Percentiles rank a stretch among this genome's conserved stretches.
Conservation (phyloP, 495 filamentous ascomycete species). For the Aspergillus leporis region DNA sequence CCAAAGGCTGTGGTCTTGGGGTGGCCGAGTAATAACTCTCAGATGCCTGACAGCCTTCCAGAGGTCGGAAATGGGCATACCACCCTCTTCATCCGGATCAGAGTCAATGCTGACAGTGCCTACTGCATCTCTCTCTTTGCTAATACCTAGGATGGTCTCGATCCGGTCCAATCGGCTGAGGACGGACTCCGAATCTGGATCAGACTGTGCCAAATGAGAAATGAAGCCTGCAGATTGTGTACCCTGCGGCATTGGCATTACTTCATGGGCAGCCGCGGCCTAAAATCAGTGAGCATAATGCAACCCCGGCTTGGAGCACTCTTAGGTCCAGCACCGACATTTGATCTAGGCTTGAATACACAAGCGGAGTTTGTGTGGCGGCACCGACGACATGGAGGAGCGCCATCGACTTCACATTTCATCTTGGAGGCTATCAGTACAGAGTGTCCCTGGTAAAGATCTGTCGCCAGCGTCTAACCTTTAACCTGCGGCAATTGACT, state of each 20-base stretch:
- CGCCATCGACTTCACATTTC: slow-evolving; percentile 43
- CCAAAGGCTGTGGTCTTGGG: slow-evolving; percentile 34
- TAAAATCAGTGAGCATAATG: slow-evolving; percentile 7
- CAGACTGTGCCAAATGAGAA: slow-evolving; percentile 7
- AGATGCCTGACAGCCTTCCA: slow-evolving; percentile 34
- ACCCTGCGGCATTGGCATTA: slow-evolving; percentile 11
- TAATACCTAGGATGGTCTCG: slow-evolving; percentile 36
- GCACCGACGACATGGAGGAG: slow-evolving; percentile 39
- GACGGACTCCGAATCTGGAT: slow-evolving; percentile 28
- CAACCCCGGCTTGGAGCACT: background rate
- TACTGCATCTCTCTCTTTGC: slow-evolving; percentile 9
- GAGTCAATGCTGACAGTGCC: slow-evolving; percentile 4
- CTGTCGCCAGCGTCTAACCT: slow-evolving; percentile 22
- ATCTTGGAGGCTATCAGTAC: slow-evolving; percentile 25
- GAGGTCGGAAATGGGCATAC: slow-evolving; percentile 23
- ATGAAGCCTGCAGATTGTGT: slow-evolving; percentile 8
- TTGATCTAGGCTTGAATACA: slow-evolving; percentile 43
- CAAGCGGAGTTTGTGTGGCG: slow-evolving; percentile 32
- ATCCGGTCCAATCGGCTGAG: slow-evolving; percentile 39
- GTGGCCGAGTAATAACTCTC: slow-evolving; percentile 27
- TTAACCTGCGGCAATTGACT: slow-evolving; percentile 44
- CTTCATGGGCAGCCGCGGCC: slow-evolving; percentile 35
- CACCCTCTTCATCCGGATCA: slow-evolving; percentile 18
- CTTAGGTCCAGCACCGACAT: slow-evolving; percentile 25
- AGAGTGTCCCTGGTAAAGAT: background rate